Conservation (phyloP, 495 filamentous ascomycete species). For the Hypoxylon lienhwacheense region DNA sequence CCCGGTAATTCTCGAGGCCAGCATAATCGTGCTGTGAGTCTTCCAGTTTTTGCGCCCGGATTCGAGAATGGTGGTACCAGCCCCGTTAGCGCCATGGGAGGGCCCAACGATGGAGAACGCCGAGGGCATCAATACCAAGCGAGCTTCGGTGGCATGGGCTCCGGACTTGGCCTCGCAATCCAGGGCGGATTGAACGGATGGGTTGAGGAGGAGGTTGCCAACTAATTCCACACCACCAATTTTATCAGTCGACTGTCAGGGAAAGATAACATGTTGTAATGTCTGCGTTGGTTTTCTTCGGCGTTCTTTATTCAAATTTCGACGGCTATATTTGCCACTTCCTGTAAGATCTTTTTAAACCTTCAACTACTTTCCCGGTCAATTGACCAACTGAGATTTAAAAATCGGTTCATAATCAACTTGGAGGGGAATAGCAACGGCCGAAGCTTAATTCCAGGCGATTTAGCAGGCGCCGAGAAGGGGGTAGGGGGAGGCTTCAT, state of each 20-base stretch:
- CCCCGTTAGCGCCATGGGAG: constrained; percentile 49
- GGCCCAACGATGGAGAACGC: constrained; percentile 46
- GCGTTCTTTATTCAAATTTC: constrained; percentile 34
- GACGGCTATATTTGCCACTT: constrained; percentile 33
- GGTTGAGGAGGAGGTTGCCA: constrained; percentile 60
- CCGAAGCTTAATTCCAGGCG: background rate
- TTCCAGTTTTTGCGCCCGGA: constrained; percentile 64
- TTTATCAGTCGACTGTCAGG: constrained; percentile 11
- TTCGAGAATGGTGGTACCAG: constrained; percentile 55
- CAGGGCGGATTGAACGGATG: constrained; percentile 57
- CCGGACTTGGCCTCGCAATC: constrained; percentile 53
- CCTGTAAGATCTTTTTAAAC: constrained; percentile 36
- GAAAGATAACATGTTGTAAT: constrained; percentile 43
- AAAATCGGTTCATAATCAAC: constrained; percentile 14
- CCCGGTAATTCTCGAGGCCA: constrained; percentile 69
- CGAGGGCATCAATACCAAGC: constrained; percentile 60
- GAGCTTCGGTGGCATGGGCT: constrained; percentile 56
- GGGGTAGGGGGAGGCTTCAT: constrained; percentile 1
- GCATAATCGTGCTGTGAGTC: constrained; percentile 81
- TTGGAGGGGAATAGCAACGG: background rate
- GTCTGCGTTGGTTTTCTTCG: constrained; percentile 36
- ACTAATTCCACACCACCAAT: constrained; percentile 36
- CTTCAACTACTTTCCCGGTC: constrained; percentile 24
- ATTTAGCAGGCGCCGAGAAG: constrained; percentile 5
- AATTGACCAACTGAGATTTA: constrained; percentile 15